Evolutionary conservation across 2,329 filamentous ascomycete genomes (phyloP), one percentile per base, ranked within the genome.

Genomic region (Claviceps sp.): DNA sequence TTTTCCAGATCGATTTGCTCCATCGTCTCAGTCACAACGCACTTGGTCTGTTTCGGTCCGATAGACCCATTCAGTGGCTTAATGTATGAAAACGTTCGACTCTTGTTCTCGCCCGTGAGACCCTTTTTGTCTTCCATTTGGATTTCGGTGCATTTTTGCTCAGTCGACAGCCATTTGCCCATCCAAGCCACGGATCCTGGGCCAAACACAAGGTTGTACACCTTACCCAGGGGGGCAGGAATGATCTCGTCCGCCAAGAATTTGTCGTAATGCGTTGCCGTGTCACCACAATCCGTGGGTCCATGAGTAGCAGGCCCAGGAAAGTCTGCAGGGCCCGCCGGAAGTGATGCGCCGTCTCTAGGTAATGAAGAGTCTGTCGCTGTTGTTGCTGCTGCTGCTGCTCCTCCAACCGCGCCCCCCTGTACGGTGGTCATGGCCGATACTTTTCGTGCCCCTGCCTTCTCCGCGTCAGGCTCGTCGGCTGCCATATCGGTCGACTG

Each of bases 1-100:
- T 90, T 95, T 52, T 97, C 91, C 16, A 94, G 74, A 64, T 98
- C 91, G 34, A 94, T 74, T 46, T 78, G 75, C 54, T 97, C 90
- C n/a, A 98, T 64, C 4, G 77, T 85, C 67, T 95, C 89, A 1
- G 81, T 85, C 48, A 89, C 89, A 54, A 94, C 85, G 66, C 93
- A 98, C 63, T 95, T 96, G 13, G 93, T 98, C 70, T 95, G 88
- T 64, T 79, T 93, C 0, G 93, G 93, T 0, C 93, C 93, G 57
- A 98, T 91, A 1, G 87, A 76, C 2, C 76, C 87, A 60, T 83
- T 78, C 2, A 98, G 72, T 1, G 93, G 93, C 65, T 96, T 97
- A 69, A 95, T 95, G 65, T 96, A 98, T 1, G 82, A 84, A 64
- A 85, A 95, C 20, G 73, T 81, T 46, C 90, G 80, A 3, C 78